Conservation (phyloP, 495 filamentous ascomycete species). For the Hypoxylon perforatum region DNA sequence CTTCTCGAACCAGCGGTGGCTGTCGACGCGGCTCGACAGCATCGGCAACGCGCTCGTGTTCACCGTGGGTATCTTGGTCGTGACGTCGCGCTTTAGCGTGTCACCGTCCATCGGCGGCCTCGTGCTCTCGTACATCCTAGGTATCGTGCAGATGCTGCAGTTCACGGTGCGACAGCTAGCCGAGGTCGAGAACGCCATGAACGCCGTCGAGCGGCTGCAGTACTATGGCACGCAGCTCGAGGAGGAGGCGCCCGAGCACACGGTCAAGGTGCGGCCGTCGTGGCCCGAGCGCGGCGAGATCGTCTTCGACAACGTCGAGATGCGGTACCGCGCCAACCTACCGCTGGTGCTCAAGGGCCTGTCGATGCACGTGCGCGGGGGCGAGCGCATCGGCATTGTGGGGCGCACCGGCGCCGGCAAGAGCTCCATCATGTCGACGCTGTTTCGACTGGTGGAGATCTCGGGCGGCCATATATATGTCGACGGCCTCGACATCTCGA, state of each 20-base stretch:
- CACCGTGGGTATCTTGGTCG: conserved; percentile 87
- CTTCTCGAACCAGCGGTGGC: conserved; percentile 93
- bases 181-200: conserved; percentile 98
- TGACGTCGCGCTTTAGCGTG: conserved; percentile 92
- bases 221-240: conserved; percentile 91
- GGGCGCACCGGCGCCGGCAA: conserved; percentile 96
- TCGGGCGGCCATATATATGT: conserved; percentile 86
- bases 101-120: conserved; percentile 85
- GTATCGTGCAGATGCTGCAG: conserved; percentile 95
- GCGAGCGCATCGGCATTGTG: conserved; percentile 93
- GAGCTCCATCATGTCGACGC: conserved; percentile 90
- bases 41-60: conserved; percentile 87
- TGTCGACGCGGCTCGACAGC: conserved; percentile 82
- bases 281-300: conserved; percentile 93
- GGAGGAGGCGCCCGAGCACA: conserved; percentile 82
- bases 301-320: conserved; percentile 83
- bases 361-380: conserved; percentile 79
- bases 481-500: conserved; percentile 89
- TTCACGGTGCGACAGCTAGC: conserved; percentile 94
- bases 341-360: conserved; percentile 87
- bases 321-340: conserved; percentile 87
- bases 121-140: conserved; percentile 90
- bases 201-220: conserved; percentile 90
- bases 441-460: conserved; percentile 91
- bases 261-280: conserved; percentile 69